Percentiles rank a stretch among this genome's conserved stretches.
Evolutionary conservation across 2,329 filamentous ascomycete genomes (phyloP).

Genomic region (Fusarium chaquense): DNA sequence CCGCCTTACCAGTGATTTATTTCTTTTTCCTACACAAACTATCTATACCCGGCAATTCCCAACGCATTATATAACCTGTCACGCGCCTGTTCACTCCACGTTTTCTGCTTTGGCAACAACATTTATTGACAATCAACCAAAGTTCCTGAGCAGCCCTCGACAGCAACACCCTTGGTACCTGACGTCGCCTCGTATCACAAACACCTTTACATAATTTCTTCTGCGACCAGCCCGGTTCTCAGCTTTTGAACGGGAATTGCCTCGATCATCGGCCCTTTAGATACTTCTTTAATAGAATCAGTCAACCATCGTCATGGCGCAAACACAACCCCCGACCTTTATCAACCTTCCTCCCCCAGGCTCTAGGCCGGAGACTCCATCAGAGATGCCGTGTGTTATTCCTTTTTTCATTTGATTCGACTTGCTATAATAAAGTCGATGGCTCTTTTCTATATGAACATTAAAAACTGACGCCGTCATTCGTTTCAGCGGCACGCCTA

Average conservation of each 20-base stretch:
- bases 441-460: background rate
- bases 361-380: constrained; percentile 86
- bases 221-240: background rate
- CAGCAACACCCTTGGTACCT: constrained; percentile 18
- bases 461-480: constrained; percentile 22
- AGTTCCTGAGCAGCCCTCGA: constrained; percentile 30
- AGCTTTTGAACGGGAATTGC: background rate
- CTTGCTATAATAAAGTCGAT: constrained; percentile 7
- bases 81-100: background rate
- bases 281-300: constrained; percentile 4
- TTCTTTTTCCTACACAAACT: constrained; percentile 3
- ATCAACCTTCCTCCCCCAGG: constrained; percentile 87
- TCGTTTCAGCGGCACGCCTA: constrained; percentile 82
- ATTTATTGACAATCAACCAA: constrained; percentile 1
- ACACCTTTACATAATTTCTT: background rate
- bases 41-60: background rate
- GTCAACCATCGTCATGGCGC: constrained; percentile 52
- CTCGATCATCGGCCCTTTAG: background rate
- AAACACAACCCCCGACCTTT: constrained; percentile 70
- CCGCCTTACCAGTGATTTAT: constrained; percentile 1
- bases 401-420: constrained; percentile 18
- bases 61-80: background rate
- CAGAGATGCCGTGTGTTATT: constrained; percentile 83
- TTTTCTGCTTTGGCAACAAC: background rate
- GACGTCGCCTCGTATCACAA: constrained; percentile 19